Conservation (phyloP, 148 eudicot species). For the Rhododendron molle region DNA sequence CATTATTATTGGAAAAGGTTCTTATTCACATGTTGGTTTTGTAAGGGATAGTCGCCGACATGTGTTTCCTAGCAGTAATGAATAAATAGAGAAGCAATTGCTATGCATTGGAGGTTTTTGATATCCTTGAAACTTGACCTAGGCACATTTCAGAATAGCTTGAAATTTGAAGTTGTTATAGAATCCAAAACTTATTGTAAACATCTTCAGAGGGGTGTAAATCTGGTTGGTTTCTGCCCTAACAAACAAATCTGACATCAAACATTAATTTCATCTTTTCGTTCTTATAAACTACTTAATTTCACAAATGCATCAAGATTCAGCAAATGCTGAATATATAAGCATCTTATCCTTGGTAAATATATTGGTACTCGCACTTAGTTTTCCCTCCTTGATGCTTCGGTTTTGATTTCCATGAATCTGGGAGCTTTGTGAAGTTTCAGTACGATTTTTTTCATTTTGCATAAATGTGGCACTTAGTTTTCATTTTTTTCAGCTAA, state of each 20-base stretch:
- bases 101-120: not conserved
- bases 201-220: not conserved
- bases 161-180: constrained; percentile 3
- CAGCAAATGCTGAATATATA: not conserved
- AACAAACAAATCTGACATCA: not conserved
- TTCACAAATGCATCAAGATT: not conserved
- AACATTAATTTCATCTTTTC: too few species aligned
- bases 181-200: not conserved
- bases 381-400: not conserved
- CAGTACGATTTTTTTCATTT: not conserved
- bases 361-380: not conserved
- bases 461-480: not conserved
- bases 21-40: constrained; percentile 3
- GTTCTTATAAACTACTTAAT: not conserved
- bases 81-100: not conserved
- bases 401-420: not conserved
- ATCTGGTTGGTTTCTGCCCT: not conserved
- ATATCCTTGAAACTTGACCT: not conserved
- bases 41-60: not conserved
- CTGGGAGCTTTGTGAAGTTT: not conserved
- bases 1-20: not conserved
- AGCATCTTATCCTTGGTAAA: not conserved
- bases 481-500: not conserved
- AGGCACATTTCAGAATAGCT: not conserved
- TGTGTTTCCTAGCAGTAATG: not conserved